Evolutionary conservation across 306 rosid species (phyloP), one percentile per base, ranked within the genome.

Genomic region (Urtica urens): DNA sequence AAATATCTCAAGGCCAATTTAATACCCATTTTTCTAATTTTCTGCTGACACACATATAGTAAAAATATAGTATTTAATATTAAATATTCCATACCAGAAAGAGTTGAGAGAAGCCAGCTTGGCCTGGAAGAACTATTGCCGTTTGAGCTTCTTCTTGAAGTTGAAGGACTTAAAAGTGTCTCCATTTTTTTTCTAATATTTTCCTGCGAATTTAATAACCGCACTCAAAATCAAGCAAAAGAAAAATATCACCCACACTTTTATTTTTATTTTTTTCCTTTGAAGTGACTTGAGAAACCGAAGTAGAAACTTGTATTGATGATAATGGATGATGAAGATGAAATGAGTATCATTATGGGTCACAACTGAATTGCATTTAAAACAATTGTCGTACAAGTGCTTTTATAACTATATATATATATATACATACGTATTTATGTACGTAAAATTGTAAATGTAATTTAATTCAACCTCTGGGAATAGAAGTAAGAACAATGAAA

Each of bases 51-150:
- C 13, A 1, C 11, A 48, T 0, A 27, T n/a, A 48, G 21, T 25
- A 24, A 20, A 7, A 19, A 5, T 21, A 10, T 3, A 5, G 24
- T 11, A 14, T 21, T n/a, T 6, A 13, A 26, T 4, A 6, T 16
- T 1, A 35, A 2, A 51, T 35, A 58, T 23, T n/a, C n/a, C 64
- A 53, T 77, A 87, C 96, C 92, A 30, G 94, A 64, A 51, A 69
- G 62, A 21, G 38, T 46, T 53, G 74, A 68, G 38, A 65, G 60
- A 0, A 73, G 78, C 76, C 82, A 66, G 2, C 69, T 37, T 21
- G 93, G 84, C 42, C 51, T 71, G 60, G 39, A 38, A 51, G 52
- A 19, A 19, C 0, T 19, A 31, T 24, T 54, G 51, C 50, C 68
- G 58, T 55, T 62, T 55, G 23, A 37, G 31, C 19, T 53, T 43